Evolutionary conservation across 495 filamentous ascomycete genomes (phyloP), one percentile per base, ranked within the genome.

Genomic region (Halenospora varia): DNA sequence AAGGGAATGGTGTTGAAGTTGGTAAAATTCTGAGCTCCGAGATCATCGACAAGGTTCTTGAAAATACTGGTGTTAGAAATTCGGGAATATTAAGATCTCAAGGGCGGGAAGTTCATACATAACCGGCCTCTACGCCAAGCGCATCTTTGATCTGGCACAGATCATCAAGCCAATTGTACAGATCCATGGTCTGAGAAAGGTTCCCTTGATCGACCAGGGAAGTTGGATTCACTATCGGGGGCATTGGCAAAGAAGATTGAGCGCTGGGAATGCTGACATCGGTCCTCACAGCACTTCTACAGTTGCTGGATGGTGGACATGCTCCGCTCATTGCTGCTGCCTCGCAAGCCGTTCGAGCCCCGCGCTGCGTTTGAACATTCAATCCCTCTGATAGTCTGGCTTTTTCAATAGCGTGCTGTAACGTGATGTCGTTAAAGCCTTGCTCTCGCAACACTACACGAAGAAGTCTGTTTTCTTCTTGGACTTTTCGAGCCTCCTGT

Each of bases 391-490:
- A 4, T 35, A 4, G 29, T 13, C 13, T 35, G 4, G 29, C 29
- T 13, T 35, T 35, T 13, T 35, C 29, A 35, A 35, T 4, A 4
- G 29, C 29, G 4, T 35, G 29, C 13, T 35, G 29, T 35, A 35
- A 35, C 4, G 29, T 35, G 4, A 13, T 35, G 29, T 35, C 29
- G 29, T 35, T 13, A 10, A 58, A 20, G 9, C 55, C 55, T 23
- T 54, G 48, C 0, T 17, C 19, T 11, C 40, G 26, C 24, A 58
- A 20, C 11, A 58, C 20, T 2, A 18, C 25, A 40, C 55, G 55
- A 11, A 58, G 47, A 15, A 58, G 48, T n/a, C 24, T 51, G 15
- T 55, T 58, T 26, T 58, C 55, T n/a, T 51, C 47, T 58, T 51
- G 47, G 25, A 53, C 15, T 24, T 10, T 45, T 3, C 26, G 55